Conservation (phyloP, 75 land plant species). For the Selaginella moellendorffii region DNA sequence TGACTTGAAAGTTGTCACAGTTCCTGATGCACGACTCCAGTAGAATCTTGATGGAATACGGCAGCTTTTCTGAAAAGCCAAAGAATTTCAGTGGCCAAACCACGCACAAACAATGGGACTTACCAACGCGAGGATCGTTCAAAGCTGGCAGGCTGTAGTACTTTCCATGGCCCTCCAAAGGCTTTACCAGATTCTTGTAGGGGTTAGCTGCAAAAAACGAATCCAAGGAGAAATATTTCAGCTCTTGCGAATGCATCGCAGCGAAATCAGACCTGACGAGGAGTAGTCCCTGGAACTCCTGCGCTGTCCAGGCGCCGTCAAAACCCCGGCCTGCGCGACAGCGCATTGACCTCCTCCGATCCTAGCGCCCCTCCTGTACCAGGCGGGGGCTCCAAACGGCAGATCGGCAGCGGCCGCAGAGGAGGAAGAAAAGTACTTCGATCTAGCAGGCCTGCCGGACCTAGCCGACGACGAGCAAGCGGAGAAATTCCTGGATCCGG, state of each 20-base stretch:
- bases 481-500: background rate
- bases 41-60: slow-evolving; percentile 77
- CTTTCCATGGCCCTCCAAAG: slow-evolving; percentile 57
- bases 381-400: background rate
- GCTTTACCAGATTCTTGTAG: slow-evolving; percentile 42
- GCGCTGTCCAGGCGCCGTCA: background rate
- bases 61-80: slow-evolving; percentile 48
- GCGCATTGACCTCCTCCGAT: background rate
- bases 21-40: slow-evolving; percentile 88
- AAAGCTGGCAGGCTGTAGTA: slow-evolving; percentile 56
- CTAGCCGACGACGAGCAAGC: background rate
- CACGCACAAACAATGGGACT: background rate
- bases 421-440: background rate
- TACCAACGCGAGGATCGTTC: slow-evolving; percentile 43
- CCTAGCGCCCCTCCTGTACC: background rate
- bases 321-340: background rate
- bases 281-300: background rate
- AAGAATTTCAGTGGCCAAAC: background rate
- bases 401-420: background rate
- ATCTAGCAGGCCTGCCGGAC: background rate
- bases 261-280: background rate
- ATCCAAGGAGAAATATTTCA: no score
- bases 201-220: slow-evolving; percentile 18
- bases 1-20: slow-evolving; percentile 90
- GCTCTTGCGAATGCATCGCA: background rate